phyloP scores from a whole-genome alignment of 1,139 yeast genomes.

The Zygosaccharomyces pseudobailii region DNA sequence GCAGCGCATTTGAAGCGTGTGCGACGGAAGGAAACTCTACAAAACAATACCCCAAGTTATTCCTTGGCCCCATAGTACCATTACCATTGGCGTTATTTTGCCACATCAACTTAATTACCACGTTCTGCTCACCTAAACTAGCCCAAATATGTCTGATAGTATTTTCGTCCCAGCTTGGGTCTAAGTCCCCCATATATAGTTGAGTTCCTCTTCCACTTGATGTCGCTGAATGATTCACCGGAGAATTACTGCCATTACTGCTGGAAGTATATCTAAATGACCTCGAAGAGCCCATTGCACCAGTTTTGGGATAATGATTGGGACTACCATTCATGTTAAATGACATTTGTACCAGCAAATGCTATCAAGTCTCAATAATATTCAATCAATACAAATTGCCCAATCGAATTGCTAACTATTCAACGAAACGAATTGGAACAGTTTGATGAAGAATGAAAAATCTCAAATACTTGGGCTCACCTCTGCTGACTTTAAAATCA shows the following conservation, averaged over 20 bases:
- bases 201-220: conserved; percentile 12
- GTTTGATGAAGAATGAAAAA: background rate
- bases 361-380: background rate
- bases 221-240: background rate
- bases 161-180: conserved; percentile 65
- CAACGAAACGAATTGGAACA: conserved; percentile 1
- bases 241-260: background rate
- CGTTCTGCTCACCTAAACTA: conserved; percentile 35
- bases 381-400: background rate
- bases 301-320: background rate
- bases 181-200: conserved; percentile 65
- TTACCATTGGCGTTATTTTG: conserved; percentile 25
- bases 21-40: conserved; percentile 59
- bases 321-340: conserved; percentile 1
- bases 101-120: conserved; percentile 49
- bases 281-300: background rate
- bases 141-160: conserved; percentile 57
- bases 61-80: conserved; percentile 17
- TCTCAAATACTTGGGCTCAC: background rate
- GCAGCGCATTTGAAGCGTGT: conserved; percentile 61
- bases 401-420: background rate
- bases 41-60: conserved; percentile 73
- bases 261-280: background rate
- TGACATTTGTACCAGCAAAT: conserved; percentile 6
- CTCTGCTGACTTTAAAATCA: background rate